phyloP scores from a whole-genome alignment of 1,284 basidiomycete genomes.

The Heterobasidion annosum region DNA sequence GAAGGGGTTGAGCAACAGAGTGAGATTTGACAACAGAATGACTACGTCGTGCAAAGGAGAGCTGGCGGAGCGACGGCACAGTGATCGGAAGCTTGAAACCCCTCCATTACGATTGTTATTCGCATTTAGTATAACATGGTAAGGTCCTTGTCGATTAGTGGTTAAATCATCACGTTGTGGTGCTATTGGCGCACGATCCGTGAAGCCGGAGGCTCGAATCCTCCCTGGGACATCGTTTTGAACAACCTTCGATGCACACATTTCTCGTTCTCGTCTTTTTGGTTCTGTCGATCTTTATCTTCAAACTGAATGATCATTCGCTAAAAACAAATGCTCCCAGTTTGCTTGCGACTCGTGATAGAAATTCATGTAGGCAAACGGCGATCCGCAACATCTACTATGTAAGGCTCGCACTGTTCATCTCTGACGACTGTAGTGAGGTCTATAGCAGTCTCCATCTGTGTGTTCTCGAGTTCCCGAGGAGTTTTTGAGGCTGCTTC shows the following conservation, averaged over 20 bases:
- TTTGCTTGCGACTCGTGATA: too few species aligned
- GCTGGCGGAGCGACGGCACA: too few species aligned
- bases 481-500: background rate
- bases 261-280: background rate
- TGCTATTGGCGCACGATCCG: background rate
- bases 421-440: background rate
- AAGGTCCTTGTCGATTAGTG: conserved; percentile 22
- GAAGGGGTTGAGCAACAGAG: too few species aligned
- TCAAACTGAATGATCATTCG: background rate
- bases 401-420: too few species aligned
- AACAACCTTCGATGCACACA: background rate
- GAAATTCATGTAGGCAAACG: too few species aligned
- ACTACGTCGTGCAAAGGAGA: too few species aligned
- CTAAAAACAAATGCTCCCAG: too few species aligned
- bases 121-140: background rate
- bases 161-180: conserved; percentile 23
- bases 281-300: background rate
- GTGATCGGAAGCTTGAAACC: too few species aligned
- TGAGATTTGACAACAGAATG: too few species aligned
- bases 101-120: too few species aligned
- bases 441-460: background rate
- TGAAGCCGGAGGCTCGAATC: conserved; percentile 4
- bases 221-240: background rate
- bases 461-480: background rate
- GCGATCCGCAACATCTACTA: too few species aligned